These are phyloP conservation scores for Pseudotulostoma volvatum DNA, from an alignment of 495 filamentous ascomycete species.

Conservation along the genomic window DNA sequence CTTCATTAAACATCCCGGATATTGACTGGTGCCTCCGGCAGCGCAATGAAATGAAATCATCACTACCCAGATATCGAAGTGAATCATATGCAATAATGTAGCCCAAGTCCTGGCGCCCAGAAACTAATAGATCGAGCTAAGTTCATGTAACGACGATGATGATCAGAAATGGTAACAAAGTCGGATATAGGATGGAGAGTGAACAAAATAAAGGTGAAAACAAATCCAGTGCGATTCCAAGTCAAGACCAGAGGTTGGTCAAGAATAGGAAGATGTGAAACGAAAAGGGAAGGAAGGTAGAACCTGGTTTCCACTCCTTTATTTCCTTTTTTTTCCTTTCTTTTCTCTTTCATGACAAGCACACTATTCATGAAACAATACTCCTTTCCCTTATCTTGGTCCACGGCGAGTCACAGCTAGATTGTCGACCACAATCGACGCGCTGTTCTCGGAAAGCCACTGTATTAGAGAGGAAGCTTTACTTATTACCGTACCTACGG, in stretches of 20 bases:
- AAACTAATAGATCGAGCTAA: constrained; percentile 7
- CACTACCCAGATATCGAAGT: not conserved
- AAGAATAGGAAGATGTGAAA: not conserved
- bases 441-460: too few relatives aligned
- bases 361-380: too few relatives aligned
- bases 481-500: too few relatives aligned
- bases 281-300: not conserved
- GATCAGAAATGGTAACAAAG: not conserved
- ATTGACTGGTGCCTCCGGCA: not conserved
- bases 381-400: not conserved
- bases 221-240: too few relatives aligned
- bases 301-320: not conserved
- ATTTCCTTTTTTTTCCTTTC: too few relatives aligned
- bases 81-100: not conserved
- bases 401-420: not conserved
- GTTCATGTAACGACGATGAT: constrained; percentile 1
- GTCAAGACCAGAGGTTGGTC: too few relatives aligned
- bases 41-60: not conserved
- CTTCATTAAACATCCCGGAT: too few relatives aligned
- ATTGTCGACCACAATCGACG: not conserved
- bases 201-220: too few relatives aligned
- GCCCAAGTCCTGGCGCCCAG: not conserved
- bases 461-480: too few relatives aligned
- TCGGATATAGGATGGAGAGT: not conserved
- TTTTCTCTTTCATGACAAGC: not conserved